These are phyloP conservation scores for Globisporangium splendens DNA, from an alignment of 352 stramenopile genomes.

Conservation along the genomic window DNA sequence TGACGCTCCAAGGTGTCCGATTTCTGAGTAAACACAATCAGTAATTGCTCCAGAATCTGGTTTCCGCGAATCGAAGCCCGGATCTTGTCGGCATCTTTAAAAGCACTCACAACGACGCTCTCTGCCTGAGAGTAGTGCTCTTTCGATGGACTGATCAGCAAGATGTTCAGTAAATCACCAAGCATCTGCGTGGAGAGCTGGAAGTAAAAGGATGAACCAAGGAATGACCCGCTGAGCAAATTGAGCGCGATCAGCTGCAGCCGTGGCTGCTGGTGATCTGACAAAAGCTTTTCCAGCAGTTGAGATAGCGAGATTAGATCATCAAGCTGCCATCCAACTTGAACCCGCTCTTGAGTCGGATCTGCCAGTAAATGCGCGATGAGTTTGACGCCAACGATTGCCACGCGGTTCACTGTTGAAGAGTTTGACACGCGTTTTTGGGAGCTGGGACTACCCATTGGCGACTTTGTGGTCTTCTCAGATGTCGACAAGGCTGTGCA, in stretches of 20 bases:
- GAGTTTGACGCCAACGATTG: slow-evolving; percentile 35
- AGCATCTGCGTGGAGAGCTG: slow-evolving; percentile 47
- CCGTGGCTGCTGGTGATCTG: slow-evolving; percentile 39
- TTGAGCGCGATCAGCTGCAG: slow-evolving; percentile 40
- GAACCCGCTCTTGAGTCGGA: slow-evolving; percentile 17
- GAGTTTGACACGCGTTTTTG: not conserved
- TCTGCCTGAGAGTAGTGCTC: slow-evolving; percentile 39
- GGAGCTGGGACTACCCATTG: not conserved
- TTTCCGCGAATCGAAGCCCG: slow-evolving; percentile 44
- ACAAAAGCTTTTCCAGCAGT: slow-evolving; percentile 26
- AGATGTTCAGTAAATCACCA: slow-evolving; percentile 53
- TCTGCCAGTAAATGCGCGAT: slow-evolving; percentile 45
- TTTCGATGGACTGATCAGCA: slow-evolving; percentile 47
- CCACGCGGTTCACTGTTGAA: slow-evolving; percentile 2
- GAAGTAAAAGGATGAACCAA: slow-evolving; percentile 32
- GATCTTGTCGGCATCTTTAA: slow-evolving; percentile 33
- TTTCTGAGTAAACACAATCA: slow-evolving; percentile 63
- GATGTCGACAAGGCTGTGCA: not conserved
- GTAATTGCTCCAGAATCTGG: slow-evolving; percentile 61
- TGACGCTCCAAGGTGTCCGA: slow-evolving; percentile 18
- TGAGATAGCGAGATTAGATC: slow-evolving; percentile 23
- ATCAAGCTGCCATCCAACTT: slow-evolving; percentile 24
- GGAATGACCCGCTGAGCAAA: slow-evolving; percentile 36
- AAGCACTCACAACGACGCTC: slow-evolving; percentile 47
- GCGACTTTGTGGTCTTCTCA: not conserved